A percentile compares a stretch with the other conserved stretches of the same genome.
phyloP scores from a whole-genome alignment of 176 grass and related monocot genomes.

The Saccharum officinarum region DNA sequence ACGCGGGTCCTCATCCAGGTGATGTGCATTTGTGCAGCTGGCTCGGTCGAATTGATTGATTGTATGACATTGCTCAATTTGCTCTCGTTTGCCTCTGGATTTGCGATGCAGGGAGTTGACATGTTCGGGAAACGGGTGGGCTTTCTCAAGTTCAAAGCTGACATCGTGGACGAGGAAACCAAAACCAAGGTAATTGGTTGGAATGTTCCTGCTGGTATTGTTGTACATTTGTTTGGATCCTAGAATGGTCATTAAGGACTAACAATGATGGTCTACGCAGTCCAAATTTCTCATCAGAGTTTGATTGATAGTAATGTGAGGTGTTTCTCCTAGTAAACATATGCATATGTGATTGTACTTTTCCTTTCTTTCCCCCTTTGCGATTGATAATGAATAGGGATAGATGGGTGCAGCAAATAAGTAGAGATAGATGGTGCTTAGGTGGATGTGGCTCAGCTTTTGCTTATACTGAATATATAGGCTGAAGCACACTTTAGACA shows the following conservation, averaged over 20 bases:
- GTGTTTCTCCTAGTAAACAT: neutral
- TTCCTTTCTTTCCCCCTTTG: neutral
- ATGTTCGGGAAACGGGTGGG: conserved; percentile 88
- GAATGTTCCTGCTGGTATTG: neutral
- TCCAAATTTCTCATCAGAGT: neutral
- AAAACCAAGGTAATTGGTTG: conserved; percentile 62
- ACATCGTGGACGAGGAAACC: conserved; percentile 82
- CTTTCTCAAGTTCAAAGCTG: conserved; percentile 94
- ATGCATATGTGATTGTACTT: neutral
- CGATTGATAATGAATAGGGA: neutral
- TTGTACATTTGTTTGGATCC: neutral
- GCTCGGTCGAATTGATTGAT: neutral
- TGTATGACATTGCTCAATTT: neutral
- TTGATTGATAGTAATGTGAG: neutral
- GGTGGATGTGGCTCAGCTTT: too few relatives aligned
- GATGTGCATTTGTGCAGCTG: neutral
- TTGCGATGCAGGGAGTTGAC: conserved; percentile 61
- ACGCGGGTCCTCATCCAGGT: conserved; percentile 82
- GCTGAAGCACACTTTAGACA: too few relatives aligned
- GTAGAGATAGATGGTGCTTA: neutral
- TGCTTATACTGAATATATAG: too few relatives aligned
- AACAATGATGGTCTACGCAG: neutral
- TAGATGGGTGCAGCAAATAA: neutral
- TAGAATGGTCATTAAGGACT: neutral
- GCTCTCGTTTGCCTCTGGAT: neutral